Evolutionary conservation across 768 basidiomycete species (phyloP).

Genomic region (Coprinopsis marcescibilis): DNA sequence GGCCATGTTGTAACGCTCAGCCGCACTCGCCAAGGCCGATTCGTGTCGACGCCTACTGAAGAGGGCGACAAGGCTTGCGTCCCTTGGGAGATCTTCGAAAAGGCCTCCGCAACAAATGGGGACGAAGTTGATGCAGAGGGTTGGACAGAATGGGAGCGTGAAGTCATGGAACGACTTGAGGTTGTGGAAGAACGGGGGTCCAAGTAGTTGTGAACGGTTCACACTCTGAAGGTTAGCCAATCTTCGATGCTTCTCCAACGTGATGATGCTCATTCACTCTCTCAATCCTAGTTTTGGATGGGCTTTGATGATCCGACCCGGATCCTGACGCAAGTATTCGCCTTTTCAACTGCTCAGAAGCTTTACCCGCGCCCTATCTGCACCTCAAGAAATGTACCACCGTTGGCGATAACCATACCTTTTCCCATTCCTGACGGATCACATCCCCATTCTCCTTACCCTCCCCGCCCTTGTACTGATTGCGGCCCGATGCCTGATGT

Average conservation of each 20-base stretch:
- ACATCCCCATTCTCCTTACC: background rate
- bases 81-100: conserved; percentile 70
- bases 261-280: too few species aligned
- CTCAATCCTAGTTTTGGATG: too few species aligned
- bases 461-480: too few species aligned
- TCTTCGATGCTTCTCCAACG: background rate
- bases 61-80: conserved; percentile 57
- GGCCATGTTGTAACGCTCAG: conserved; percentile 92
- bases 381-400: too few species aligned
- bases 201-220: background rate
- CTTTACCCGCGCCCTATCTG: too few species aligned
- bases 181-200: conserved; percentile 34
- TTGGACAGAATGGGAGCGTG: conserved; percentile 76
- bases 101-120: conserved; percentile 49
- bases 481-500: too few species aligned
- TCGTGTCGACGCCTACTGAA: conserved; percentile 40
- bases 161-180: conserved; percentile 63
- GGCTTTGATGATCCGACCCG: background rate
- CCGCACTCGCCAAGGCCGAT: conserved; percentile 85
- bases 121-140: conserved; percentile 63
- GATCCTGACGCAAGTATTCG: too few species aligned
- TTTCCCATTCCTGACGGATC: background rate
- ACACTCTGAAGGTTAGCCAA: background rate
- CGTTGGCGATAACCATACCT: too few species aligned
- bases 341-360: too few species aligned